These are phyloP conservation scores for Selaginella tamariscina DNA, from an alignment of 75 land plant species.

Conservation along the genomic window DNA sequence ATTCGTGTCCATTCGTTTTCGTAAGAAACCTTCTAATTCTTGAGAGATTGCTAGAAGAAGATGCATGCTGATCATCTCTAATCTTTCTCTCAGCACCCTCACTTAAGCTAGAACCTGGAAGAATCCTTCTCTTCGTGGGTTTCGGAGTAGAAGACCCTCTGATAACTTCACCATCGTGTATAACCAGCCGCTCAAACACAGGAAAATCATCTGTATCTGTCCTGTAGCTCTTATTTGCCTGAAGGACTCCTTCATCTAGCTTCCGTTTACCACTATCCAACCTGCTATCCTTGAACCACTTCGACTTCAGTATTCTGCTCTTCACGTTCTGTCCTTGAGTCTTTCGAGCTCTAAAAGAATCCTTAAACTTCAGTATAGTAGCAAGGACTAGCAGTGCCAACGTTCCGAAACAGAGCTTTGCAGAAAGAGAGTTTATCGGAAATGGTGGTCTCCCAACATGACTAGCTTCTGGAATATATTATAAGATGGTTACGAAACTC, in stretches of 20 bases:
- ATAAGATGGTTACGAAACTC: not conserved
- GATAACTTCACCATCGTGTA: slow-evolving; percentile 2
- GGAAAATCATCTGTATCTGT: not conserved
- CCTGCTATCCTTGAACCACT: slow-evolving; percentile 21
- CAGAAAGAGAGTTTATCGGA: not conserved
- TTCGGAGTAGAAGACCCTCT: not conserved
- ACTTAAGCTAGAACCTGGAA: not conserved
- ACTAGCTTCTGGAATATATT: not conserved
- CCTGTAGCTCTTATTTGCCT: not conserved
- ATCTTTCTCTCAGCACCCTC: not conserved
- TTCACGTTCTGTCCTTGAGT: slow-evolving; percentile 17
- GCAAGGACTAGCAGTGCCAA: not conserved
- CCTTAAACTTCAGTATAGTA: not conserved
- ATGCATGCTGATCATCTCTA: not conserved
- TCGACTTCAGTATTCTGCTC: slow-evolving; percentile 19
- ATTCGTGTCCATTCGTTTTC: not conserved
- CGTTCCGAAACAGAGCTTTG: not conserved
- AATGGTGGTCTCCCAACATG: not conserved
- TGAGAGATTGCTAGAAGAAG: not conserved
- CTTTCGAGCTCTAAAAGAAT: slow-evolving; percentile 4
- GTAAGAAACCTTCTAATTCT: not conserved
- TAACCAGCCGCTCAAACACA: slow-evolving; percentile 3
- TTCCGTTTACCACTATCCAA: not conserved
- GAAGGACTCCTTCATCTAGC: not conserved
- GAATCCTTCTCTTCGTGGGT: not conserved